Evolutionary conservation across 495 filamentous ascomycete genomes (phyloP), one percentile per base, ranked within the genome.

Genomic region (Penicillium paradoxum): DNA sequence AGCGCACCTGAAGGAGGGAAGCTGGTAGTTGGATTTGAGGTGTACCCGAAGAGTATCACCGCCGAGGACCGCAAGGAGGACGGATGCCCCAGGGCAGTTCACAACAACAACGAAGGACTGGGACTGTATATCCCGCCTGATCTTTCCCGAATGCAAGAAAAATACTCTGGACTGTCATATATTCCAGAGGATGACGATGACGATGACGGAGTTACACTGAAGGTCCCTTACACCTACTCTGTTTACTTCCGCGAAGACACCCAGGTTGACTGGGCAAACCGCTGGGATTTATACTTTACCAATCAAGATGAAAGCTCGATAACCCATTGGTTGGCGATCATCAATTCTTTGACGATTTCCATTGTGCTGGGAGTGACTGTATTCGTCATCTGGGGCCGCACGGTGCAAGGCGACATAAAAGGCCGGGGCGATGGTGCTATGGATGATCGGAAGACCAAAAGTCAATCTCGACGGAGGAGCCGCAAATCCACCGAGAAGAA

Each of bases 201-300:
- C 32, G 71, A 78, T 42, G 86, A 90, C 51, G 83, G 81, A 13
- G 80, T 83, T 19, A 89, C 77, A 1, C 68, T 96, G 54, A 84
- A 80, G 21, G 86, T 96, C 49, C 90, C 91, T 0, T 95, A 93
- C 69, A 89, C 89, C 3, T 97, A 96, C 67, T 92, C 90, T 21
- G 88, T 97, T 8, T 95, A 92, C 70, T 97, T 90, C 69, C 83
- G 89, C 45, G 89, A 96, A 66, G 90, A 96, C 47, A 79, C 83
- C 17, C 80, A 77, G 37, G 76, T 96, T 49, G 90, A 95, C 51
- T 97, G 91, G 91, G 76, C 77, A 40, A 88, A 84, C 54, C 83
- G 91, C 41, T 97, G 91, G 91, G 90, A 96, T 59, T 72, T 95
- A 24, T 97, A 96, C 62, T 96, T 97, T 69, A 89, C 87, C 47